Evolutionary conservation across 2,329 filamentous ascomycete species (phyloP).

Genomic region (Immersiporthe knoxdaviesiana): DNA sequence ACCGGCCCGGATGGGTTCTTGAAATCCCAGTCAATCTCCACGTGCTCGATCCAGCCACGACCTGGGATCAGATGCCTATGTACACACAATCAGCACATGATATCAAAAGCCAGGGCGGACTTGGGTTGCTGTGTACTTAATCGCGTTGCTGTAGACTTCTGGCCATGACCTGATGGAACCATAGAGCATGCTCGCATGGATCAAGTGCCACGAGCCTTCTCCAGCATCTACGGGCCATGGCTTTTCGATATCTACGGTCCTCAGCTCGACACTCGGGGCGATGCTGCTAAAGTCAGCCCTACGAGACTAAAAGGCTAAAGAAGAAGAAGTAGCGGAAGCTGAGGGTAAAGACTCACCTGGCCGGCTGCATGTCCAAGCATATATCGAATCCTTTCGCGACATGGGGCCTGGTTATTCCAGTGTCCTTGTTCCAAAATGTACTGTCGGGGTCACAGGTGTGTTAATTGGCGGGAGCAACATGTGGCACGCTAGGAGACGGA

Average conservation of each 20-base stretch:
- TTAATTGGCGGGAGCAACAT: constrained; percentile 34
- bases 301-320: background rate
- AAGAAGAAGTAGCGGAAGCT: background rate
- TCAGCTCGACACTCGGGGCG: constrained; percentile 69
- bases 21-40: constrained; percentile 85
- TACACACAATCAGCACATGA: constrained; percentile 31
- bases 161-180: constrained; percentile 80
- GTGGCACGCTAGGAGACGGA: constrained; percentile 27
- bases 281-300: constrained; percentile 55
- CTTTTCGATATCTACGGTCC: constrained; percentile 76
- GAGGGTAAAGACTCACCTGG: constrained; percentile 6
- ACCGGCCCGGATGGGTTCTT: constrained; percentile 70
- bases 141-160: constrained; percentile 71
- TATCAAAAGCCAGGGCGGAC: background rate
- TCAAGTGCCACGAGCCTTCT: constrained; percentile 72
- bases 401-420: background rate
- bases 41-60: constrained; percentile 78
- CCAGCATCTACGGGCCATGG: constrained; percentile 60
- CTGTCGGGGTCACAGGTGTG: constrained; percentile 3
- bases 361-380: constrained; percentile 25
- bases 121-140: constrained; percentile 53
- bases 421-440: background rate
- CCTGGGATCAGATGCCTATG: constrained; percentile 78
- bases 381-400: constrained; percentile 19
- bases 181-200: constrained; percentile 78